phyloP scores from a whole-genome alignment of 2,329 filamentous ascomycete species.

The Blastomyces gilchristii region DNA sequence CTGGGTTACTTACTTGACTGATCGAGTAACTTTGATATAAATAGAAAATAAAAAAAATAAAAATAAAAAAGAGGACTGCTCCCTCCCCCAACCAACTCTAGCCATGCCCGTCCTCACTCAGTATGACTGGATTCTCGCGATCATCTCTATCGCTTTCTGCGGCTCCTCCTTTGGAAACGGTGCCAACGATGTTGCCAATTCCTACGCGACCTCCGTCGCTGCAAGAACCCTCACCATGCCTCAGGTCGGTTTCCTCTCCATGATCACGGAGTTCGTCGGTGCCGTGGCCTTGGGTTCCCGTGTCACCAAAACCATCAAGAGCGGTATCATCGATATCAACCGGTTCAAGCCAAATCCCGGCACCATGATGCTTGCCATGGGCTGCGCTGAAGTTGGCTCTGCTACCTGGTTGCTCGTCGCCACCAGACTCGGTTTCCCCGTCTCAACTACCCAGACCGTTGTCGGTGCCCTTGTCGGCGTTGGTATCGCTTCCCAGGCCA shows the following conservation, averaged over 20 bases:
- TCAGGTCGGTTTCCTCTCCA: conserved; percentile 42
- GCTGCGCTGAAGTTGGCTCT: conserved; percentile 27
- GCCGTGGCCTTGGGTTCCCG: conserved; percentile 43
- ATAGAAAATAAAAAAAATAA: not conserved
- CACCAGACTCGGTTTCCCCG: conserved; percentile 29
- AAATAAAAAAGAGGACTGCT: not conserved
- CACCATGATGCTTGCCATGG: conserved; percentile 33
- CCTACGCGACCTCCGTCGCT: conserved; percentile 45
- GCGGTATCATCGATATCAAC: conserved; percentile 33
- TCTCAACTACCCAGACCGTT: conserved; percentile 35
- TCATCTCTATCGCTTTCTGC: conserved; percentile 31
- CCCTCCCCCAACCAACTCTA: not conserved
- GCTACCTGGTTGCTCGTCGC: conserved; percentile 31
- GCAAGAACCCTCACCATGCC: conserved; percentile 44
- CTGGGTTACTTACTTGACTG: not conserved
- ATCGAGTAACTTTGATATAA: not conserved
- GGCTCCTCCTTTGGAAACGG: conserved; percentile 30
- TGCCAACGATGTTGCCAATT: conserved; percentile 45
- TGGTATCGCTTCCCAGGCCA: conserved; percentile 24
- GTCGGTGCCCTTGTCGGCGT: conserved; percentile 30
- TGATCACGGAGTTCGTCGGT: conserved; percentile 43
- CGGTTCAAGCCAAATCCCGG: conserved; percentile 29
- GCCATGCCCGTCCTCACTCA: conserved; percentile 16
- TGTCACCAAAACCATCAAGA: conserved; percentile 37
- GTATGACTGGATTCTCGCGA: conserved; percentile 35